Evolutionary conservation across 176 grass and related monocot genomes (phyloP), one percentile per base, ranked within the genome.

Genomic region (Carex cristatella): DNA sequence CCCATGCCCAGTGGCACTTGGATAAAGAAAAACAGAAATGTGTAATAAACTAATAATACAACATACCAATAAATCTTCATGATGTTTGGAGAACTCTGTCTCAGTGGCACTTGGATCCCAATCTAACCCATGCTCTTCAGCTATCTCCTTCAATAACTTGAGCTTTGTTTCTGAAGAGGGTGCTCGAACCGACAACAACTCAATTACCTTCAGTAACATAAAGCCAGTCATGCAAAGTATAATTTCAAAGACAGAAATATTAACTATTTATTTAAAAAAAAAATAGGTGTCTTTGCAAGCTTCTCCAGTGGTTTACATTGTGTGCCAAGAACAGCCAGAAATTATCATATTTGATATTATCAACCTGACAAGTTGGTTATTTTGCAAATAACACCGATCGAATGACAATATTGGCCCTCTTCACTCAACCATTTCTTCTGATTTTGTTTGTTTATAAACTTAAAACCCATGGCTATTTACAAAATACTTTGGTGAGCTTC

Each of bases 41-140:
- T 56, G 48, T 32, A 15, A 76, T 51, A 51, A 11, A 51, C 48
- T 51, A 51, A 51, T 76, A 33, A 56, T 33, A 11, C 11, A 81
- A 87, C 84, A 85, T 92, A 99, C 96, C 88, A 99, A 83, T 72
- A 99, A 89, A 89, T 99, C 96, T 75, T 95, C 96, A 86, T 99
- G 93, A 42, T 89, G 88, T 84, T 94, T 99, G 31, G 93, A 83
- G 86, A 85, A 95, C 75, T 99, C 96, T 0, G 87, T 88, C 59
- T 99, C 93, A 58, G 96, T 90, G 72, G 80, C 88, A 73, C 88
- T 90, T 85, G 96, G 93, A 87, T 99, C 91, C 96, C 96, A 99
- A 89, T 99, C 93, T 83, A 99, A 70, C 61, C 91, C 93, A 84
- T 99, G 93, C 82, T 99, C 93, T 87, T 99, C 93, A 48, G 96